Conservation (phyloP, 2,329 filamentous ascomycete genomes). For the Aspergillus sp. region DNA sequence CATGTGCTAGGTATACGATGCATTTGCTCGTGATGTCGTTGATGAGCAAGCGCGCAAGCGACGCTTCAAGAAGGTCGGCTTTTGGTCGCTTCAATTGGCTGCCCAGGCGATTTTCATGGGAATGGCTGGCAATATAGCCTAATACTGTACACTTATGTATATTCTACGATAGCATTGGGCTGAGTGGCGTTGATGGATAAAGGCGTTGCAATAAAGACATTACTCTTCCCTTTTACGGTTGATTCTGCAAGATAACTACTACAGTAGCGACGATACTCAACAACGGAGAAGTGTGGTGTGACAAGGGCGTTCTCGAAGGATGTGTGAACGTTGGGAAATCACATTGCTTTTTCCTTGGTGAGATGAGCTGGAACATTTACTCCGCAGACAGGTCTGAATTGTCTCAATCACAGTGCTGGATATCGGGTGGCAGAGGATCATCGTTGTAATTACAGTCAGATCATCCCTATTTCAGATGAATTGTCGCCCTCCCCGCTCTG, state of each 20-base stretch:
- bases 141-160: conserved; percentile 33
- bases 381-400: neutral
- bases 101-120: conserved; percentile 94
- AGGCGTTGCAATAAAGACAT: conserved; percentile 19
- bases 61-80: conserved; percentile 90
- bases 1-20: conserved; percentile 73
- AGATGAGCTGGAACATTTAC: neutral
- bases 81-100: conserved; percentile 92
- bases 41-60: conserved; percentile 85
- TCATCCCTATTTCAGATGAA: conserved; percentile 14
- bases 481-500: conserved; percentile 16
- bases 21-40: conserved; percentile 88
- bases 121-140: conserved; percentile 79
- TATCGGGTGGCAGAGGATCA: conserved; percentile 6
- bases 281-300: neutral
- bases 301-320: neutral
- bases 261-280: neutral
- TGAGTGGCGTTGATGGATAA: conserved; percentile 15
- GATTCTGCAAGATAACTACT: neutral
- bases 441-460: conserved; percentile 14
- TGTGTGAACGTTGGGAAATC: neutral
- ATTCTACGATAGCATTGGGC: conserved; percentile 10
- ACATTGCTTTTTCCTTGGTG: conserved; percentile 7
- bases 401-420: neutral
- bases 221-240: conserved; percentile 7